A percentile compares a stretch with the other conserved stretches of the same genome.
These are phyloP conservation scores for Aureobasidium subglaciale DNA, from an alignment of 2,329 filamentous ascomycete species.

Conservation along the genomic window DNA sequence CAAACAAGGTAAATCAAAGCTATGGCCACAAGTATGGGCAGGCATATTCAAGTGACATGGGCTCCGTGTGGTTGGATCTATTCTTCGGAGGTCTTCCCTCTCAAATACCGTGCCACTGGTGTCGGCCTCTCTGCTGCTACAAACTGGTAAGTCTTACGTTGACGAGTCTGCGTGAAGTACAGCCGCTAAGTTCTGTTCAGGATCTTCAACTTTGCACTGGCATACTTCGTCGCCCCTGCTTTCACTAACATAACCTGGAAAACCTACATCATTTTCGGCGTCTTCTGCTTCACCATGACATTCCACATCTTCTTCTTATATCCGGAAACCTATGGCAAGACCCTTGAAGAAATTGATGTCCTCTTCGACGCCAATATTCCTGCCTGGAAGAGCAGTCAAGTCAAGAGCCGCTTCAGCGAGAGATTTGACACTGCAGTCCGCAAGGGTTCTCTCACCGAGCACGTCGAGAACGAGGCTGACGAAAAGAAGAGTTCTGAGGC, in stretches of 20 bases:
- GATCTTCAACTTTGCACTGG: constrained; percentile 53
- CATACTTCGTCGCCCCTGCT: constrained; percentile 52
- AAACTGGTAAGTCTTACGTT: no score
- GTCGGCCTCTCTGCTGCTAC: constrained; percentile 51
- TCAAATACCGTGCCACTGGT: constrained; percentile 53
- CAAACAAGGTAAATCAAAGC: no score
- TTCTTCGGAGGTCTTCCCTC: constrained; percentile 56
- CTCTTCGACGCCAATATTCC: constrained; percentile 28
- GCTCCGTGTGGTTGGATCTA: constrained; percentile 58
- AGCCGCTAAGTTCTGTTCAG: no score
- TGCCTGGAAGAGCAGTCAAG: constrained; percentile 23
- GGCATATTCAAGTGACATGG: constrained; percentile 41
- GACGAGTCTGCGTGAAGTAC: no score
- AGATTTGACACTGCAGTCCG: constrained; percentile 3
- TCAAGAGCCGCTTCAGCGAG: constrained; percentile 16
- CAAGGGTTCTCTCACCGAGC: constrained; percentile 1
- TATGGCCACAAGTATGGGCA: constrained; percentile 40
- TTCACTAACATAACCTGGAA: constrained; percentile 54
- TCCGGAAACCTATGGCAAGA: constrained; percentile 26
- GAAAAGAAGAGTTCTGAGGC: constrained; percentile 3
- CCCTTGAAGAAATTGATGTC: constrained; percentile 33
- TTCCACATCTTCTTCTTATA: constrained; percentile 40
- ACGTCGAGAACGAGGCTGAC: constrained; percentile 9
- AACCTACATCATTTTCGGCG: constrained; percentile 44
- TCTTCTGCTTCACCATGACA: constrained; percentile 38